Conservation (phyloP, 2,329 filamentous ascomycete genomes). For the Colletotrichum sp. region DNA sequence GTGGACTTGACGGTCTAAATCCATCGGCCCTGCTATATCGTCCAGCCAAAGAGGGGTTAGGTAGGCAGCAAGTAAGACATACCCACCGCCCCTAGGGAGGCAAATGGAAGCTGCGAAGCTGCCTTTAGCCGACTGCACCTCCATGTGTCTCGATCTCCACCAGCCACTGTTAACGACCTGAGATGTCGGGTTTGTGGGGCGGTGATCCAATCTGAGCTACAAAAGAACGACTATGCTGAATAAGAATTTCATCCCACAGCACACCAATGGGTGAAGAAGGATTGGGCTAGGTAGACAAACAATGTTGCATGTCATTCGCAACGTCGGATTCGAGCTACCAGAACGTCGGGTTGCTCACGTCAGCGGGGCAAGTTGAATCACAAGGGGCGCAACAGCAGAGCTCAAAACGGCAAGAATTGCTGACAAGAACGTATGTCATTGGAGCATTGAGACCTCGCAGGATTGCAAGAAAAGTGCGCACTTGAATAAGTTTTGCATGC, state of each 20-base stretch:
- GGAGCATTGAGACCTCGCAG: neutral
- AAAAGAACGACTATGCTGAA: neutral
- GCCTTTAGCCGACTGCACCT: neutral
- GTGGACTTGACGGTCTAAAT: neutral
- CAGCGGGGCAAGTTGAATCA: neutral
- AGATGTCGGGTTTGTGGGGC: neutral
- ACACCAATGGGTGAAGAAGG: neutral
- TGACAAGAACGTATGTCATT: neutral
- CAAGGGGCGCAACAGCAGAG: neutral
- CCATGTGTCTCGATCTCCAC: neutral
- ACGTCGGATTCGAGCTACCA: neutral
- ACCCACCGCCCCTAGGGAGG: neutral
- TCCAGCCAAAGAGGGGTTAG: neutral
- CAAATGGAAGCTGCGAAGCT: neutral
- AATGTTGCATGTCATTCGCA: neutral
- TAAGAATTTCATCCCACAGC: neutral
- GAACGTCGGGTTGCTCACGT: neutral
- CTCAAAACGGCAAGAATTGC: neutral
- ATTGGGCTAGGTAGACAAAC: neutral
- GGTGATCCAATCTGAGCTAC: neutral
- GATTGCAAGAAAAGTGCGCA: neutral
- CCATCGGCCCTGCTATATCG: neutral
- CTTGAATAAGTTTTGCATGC: neutral
- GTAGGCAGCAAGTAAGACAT: neutral
- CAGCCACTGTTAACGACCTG: neutral